Evolutionary conservation across 2,329 filamentous ascomycete species (phyloP).

Genomic region (Calonectria montana): DNA sequence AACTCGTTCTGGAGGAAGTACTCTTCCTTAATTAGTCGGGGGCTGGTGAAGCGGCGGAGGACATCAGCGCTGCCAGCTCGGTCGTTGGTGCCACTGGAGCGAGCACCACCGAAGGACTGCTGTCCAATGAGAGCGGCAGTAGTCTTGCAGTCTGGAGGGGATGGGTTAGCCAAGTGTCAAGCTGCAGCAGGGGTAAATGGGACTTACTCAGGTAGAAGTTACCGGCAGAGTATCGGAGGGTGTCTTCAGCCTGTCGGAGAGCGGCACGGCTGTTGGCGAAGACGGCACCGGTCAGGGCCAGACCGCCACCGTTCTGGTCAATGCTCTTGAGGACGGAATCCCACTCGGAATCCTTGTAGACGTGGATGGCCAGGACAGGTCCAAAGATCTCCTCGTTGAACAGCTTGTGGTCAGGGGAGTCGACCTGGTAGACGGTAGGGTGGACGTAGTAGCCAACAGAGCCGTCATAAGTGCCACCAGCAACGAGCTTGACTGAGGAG

Average conservation of each 20-base stretch:
- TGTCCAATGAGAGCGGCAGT: constrained; percentile 67
- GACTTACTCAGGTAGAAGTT: constrained; percentile 65
- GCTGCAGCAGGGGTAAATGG: background rate
- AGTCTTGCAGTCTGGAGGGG: constrained; percentile 60
- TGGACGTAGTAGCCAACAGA: constrained; percentile 85
- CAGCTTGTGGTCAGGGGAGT: constrained; percentile 78
- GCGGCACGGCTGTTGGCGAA: constrained; percentile 61
- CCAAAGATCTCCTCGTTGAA: constrained; percentile 86
- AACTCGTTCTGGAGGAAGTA: constrained; percentile 54
- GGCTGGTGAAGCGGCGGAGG: constrained; percentile 62
- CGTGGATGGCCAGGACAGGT: constrained; percentile 77
- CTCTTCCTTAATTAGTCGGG: constrained; percentile 64
- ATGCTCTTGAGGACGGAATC: constrained; percentile 49
- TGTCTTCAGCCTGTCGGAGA: constrained; percentile 61
- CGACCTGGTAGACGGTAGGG: constrained; percentile 83
- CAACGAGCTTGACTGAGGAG: constrained; percentile 75
- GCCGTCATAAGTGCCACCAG: constrained; percentile 81
- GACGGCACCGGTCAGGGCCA: constrained; percentile 61
- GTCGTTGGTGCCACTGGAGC: constrained; percentile 66
- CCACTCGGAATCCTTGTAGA: constrained; percentile 76
- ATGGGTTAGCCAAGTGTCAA: accelerated
- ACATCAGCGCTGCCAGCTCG: constrained; percentile 65
- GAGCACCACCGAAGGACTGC: constrained; percentile 65
- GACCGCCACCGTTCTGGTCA: constrained; percentile 55
- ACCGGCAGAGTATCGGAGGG: constrained; percentile 64